phyloP scores from a whole-genome alignment of 1,139 yeast species.

The Arxiozyma bovina region DNA sequence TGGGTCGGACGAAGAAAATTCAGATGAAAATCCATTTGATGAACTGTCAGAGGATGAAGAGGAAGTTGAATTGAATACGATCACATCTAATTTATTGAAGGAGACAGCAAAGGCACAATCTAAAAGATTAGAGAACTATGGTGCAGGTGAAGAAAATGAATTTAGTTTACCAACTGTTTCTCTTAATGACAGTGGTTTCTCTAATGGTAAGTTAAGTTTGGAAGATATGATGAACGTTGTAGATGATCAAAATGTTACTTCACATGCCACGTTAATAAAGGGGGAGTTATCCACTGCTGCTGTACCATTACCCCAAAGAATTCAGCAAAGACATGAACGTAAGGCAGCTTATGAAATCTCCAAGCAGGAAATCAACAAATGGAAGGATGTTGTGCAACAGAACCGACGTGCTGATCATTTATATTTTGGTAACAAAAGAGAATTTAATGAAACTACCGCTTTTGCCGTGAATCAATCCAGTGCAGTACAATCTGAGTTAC shows the following conservation, averaged over 20 bases:
- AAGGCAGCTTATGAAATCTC: slow-evolving; percentile 86
- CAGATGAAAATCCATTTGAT: slow-evolving; percentile 31
- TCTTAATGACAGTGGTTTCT: slow-evolving; percentile 16
- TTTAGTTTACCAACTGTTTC: slow-evolving; percentile 49
- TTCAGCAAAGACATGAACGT: slow-evolving; percentile 80
- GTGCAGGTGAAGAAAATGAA: slow-evolving; percentile 53
- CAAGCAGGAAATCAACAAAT: slow-evolving; percentile 74
- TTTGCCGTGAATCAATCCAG: slow-evolving; percentile 42
- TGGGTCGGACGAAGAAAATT: slow-evolving; percentile 16
- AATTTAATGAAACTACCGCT: slow-evolving; percentile 42
- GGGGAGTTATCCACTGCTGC: slow-evolving; percentile 42
- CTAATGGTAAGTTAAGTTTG: slow-evolving; percentile 45
- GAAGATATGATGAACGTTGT: slow-evolving; percentile 69
- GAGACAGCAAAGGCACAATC: slow-evolving; percentile 33
- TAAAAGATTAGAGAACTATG: slow-evolving; percentile 42
- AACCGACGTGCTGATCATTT: slow-evolving; percentile 81
- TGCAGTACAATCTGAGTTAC: slow-evolving; percentile 52
- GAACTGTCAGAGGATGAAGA: slow-evolving; percentile 32
- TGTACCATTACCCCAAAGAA: slow-evolving; percentile 77
- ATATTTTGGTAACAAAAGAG: slow-evolving; percentile 48
- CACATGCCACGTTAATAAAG: slow-evolving; percentile 47
- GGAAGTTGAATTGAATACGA: slow-evolving; percentile 34
- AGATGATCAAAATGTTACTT: slow-evolving; percentile 37
- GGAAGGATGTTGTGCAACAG: slow-evolving; percentile 76
- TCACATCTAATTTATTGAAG: slow-evolving; percentile 28